Evolutionary conservation across 768 basidiomycete species (phyloP).

Genomic region (Xerocomellus amylosporus): DNA sequence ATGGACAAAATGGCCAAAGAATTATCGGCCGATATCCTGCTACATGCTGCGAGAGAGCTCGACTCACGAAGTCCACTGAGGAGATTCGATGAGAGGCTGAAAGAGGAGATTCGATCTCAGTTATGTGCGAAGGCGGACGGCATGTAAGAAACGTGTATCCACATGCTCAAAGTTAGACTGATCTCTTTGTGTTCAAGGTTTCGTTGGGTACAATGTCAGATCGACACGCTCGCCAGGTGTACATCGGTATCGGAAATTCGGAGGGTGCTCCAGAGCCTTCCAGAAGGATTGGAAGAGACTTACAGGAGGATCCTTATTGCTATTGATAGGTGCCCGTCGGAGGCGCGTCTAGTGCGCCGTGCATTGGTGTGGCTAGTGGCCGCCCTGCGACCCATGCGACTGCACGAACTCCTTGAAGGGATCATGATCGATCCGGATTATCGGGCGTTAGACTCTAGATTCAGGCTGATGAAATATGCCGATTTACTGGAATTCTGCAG

Average conservation of each 20-base stretch:
- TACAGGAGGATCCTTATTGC: slow-evolving; percentile 18
- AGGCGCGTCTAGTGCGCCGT: neutral
- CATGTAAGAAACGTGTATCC: slow-evolving; percentile 10
- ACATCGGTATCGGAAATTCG: neutral
- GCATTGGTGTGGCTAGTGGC: slow-evolving; percentile 14
- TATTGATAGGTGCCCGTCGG: neutral
- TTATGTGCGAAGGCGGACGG: slow-evolving; percentile 17
- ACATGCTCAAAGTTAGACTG: neutral
- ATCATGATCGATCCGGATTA: slow-evolving; percentile 1
- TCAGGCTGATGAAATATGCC: neutral
- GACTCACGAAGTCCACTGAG: slow-evolving; percentile 6
- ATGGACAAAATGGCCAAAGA: slow-evolving; percentile 1
- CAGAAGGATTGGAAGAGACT: slow-evolving; percentile 20
- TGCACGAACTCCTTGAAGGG: slow-evolving; percentile 9
- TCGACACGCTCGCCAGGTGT: slow-evolving; percentile 7
- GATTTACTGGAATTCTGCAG: slow-evolving; percentile 1
- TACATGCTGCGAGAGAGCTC: slow-evolving; percentile 10
- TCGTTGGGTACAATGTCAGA: slow-evolving; percentile 19
- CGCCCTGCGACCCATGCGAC: slow-evolving; percentile 6
- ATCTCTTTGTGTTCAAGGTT: slow-evolving; percentile 3
- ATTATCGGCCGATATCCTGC: slow-evolving; percentile 8
- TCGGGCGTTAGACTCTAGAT: slow-evolving; percentile 2
- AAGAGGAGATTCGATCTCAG: slow-evolving; percentile 1
- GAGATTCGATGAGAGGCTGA: neutral
- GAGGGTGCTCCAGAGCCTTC: slow-evolving; percentile 6